Percentiles rank a stretch among this genome's conserved stretches.
These are phyloP conservation scores for Lentithecium fluviatile DNA, from an alignment of 495 filamentous ascomycete species.

Conservation along the genomic window DNA sequence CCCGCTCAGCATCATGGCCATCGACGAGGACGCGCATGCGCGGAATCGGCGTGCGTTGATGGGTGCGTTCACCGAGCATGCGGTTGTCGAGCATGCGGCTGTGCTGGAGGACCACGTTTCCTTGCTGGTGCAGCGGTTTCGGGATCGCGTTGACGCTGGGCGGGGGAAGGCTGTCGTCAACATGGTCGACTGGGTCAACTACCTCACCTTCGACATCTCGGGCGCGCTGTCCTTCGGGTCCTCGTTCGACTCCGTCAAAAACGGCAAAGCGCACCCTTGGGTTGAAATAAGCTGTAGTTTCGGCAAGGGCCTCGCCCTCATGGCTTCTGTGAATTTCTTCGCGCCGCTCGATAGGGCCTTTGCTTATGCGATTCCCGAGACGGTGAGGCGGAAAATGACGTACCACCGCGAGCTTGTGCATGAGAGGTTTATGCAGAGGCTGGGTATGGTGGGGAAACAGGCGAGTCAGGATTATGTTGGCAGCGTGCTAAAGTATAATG, in stretches of 20 bases:
- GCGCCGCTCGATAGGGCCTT: not conserved
- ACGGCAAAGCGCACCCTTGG: constrained; percentile 41
- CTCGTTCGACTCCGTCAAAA: constrained; percentile 31
- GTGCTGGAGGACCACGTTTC: constrained; percentile 32
- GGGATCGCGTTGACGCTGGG: not conserved
- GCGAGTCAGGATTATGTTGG: constrained; percentile 37
- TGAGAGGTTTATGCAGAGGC: not conserved
- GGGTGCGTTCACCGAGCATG: constrained; percentile 35
- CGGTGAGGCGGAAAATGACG: not conserved
- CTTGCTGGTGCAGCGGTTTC: constrained; percentile 27
- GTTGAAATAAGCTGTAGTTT: constrained; percentile 30
- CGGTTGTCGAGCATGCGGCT: constrained; percentile 30
- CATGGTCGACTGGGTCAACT: constrained; percentile 9
- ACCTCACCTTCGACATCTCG: constrained; percentile 6
- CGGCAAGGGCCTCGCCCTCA: constrained; percentile 4
- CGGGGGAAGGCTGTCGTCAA: constrained; percentile 8
- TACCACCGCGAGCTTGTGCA: constrained; percentile 7
- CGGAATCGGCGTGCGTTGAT: constrained; percentile 30
- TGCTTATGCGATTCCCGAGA: not conserved
- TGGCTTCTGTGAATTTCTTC: constrained; percentile 12
- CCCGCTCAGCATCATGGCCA: constrained; percentile 28
- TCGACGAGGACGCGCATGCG: constrained; percentile 29
- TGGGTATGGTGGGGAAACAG: not conserved
- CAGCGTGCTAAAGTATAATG: constrained; percentile 39
- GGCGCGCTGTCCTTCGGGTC: constrained; percentile 3